Evolutionary conservation across 1,284 basidiomycete genomes (phyloP).

Genomic region (Pterulicium gracile): DNA sequence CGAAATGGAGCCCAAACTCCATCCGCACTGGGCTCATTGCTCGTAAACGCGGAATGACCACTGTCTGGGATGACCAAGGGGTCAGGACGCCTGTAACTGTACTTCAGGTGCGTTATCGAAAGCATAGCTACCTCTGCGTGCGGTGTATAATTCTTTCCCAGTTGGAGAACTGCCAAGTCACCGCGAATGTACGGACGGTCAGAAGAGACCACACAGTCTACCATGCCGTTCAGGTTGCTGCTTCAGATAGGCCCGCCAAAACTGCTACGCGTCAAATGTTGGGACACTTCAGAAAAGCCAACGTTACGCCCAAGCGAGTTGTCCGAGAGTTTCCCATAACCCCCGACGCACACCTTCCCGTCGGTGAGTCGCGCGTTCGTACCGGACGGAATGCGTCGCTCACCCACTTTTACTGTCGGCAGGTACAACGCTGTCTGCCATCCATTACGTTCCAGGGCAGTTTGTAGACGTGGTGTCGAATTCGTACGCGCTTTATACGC

Average conservation of each 20-base stretch:
- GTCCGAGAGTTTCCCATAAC: slow-evolving; percentile 89
- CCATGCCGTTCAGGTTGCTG: slow-evolving; percentile 80
- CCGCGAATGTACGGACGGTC: slow-evolving; percentile 58
- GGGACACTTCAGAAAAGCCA: slow-evolving; percentile 82
- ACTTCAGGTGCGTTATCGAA: slow-evolving; percentile 68
- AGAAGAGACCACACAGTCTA: slow-evolving; percentile 62
- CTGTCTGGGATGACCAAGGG: slow-evolving; percentile 87
- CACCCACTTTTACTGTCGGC: slow-evolving; percentile 7
- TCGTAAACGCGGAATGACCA: slow-evolving; percentile 93
- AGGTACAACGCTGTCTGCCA: slow-evolving; percentile 85
- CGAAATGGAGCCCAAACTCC: slow-evolving; percentile 81
- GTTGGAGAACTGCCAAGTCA: slow-evolving; percentile 82
- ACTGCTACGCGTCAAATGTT: slow-evolving; percentile 66
- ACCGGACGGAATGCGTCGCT: too few relatives aligned
- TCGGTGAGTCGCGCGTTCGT: slow-evolving; percentile 58
- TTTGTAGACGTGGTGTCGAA: slow-evolving; percentile 91
- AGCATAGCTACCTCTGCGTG: slow-evolving; percentile 5
- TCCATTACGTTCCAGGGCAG: slow-evolving; percentile 97
- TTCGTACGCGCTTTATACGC: slow-evolving; percentile 57
- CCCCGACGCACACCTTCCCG: slow-evolving; percentile 79
- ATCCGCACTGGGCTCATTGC: slow-evolving; percentile 92
- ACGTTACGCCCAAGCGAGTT: slow-evolving; percentile 77
- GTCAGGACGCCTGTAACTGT: slow-evolving; percentile 86
- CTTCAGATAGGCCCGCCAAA: slow-evolving; percentile 58
- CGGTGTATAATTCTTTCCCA: slow-evolving; percentile 18